Evolutionary conservation across 148 eudicot species (phyloP), one percentile per base, ranked within the genome.

Genomic region (Nepenthes mirabilis): DNA sequence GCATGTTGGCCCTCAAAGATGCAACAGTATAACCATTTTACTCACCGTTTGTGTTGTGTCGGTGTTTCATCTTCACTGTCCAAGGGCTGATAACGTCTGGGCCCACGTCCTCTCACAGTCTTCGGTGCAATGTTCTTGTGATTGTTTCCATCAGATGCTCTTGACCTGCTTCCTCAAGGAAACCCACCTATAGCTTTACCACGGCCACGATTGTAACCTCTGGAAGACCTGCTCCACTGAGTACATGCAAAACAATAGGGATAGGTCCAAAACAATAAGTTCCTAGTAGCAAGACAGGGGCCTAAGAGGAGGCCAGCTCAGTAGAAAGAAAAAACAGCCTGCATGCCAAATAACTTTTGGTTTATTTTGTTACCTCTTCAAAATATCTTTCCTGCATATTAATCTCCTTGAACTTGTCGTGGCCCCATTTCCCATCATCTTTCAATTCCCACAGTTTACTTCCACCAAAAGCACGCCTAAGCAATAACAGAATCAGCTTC

Each of bases 401-500:
- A 67, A 93, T 56, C 78, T 93, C 95, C 80, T 93, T 97, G 75
- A 93, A 93, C 76, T 93, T 93, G 83, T 93, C 99, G 75, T 93
- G 99, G 43, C 97, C 96, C 99, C 99, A 93, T 78, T 89, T 93
- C 69, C 76, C 82, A 34, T 89, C 91, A 68, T 93, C 96, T 74
- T 76, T 90, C 47, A 91, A 89, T 75, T 89, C 99, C 99, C 99
- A 93, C 62, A 93, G 68, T 64, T 75, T 86, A 60, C 82, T 83
- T 75, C 91, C 91, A 68, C 82, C 95, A 86, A 84, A 69, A 14
- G 74, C 81, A 52, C 97, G 87, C 81, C 99, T 91, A n/a, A 10
- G 12, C n/a, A 49, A 11, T 12, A 49, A 11, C 8, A 49, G 2
- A 10, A 49, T 11, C 10, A 49, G 6, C 12, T 49, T 11, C 12